Percentiles rank a stretch among this genome's conserved stretches.
Evolutionary conservation across 805 yeast genomes (phyloP).

Genomic region (Saturnispora diversa): DNA sequence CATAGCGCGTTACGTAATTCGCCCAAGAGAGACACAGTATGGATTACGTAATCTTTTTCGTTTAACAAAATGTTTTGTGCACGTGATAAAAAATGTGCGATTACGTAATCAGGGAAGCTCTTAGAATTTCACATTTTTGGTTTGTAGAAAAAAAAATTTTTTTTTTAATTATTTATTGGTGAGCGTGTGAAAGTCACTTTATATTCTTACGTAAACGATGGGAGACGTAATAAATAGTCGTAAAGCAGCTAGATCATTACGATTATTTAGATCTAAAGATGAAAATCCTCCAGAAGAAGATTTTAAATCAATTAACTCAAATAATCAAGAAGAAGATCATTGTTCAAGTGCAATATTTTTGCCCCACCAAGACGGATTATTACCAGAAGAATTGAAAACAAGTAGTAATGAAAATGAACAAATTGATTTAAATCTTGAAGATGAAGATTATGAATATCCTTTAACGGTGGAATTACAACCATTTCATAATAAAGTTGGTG

Average conservation of each 20-base stretch:
- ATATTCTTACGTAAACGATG: too few species aligned
- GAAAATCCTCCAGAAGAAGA: background rate
- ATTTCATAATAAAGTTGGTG: constrained; percentile 91
- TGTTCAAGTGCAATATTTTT: constrained; percentile 2
- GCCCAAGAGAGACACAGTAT: too few species aligned
- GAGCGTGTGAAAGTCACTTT: too few species aligned
- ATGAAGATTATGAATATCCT: constrained; percentile 36
- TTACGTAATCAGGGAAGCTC: too few species aligned
- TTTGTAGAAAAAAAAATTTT: too few species aligned
- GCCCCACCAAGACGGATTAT: background rate
- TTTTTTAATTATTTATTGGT: too few species aligned
- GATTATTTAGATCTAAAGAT: constrained; percentile 33
- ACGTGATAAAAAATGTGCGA: too few species aligned
- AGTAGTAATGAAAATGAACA: background rate
- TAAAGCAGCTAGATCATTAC: constrained; percentile 39
- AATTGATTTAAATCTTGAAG: background rate
- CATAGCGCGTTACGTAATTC: too few species aligned
- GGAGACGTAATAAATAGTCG: constrained; percentile 15
- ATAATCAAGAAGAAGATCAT: background rate
- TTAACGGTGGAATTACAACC: constrained; percentile 86
- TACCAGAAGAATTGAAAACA: constrained; percentile 1
- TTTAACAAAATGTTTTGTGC: too few species aligned
- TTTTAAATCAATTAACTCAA: background rate
- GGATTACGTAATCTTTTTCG: too few species aligned
- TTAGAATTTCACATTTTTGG: too few species aligned